Evolutionary conservation across 345 rosid genomes (phyloP), one percentile per base, ranked within the genome.

Genomic region (Eucalyptus marginata): DNA sequence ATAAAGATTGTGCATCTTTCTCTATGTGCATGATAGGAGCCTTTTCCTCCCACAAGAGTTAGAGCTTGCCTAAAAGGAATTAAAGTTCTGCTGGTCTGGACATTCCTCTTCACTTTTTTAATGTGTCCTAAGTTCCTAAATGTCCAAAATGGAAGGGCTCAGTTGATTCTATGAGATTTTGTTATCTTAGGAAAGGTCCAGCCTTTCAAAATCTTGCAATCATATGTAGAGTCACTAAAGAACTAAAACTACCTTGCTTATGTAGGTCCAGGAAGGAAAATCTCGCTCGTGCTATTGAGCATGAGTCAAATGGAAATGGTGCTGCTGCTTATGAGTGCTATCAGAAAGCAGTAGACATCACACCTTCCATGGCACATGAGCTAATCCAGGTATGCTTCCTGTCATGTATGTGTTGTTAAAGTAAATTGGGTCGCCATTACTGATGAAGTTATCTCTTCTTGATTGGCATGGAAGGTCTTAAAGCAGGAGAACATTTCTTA

Each of bases 321-420:
- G 87, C 95, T 44, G 99, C 98, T 90, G 94, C 99, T 83, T 97
- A 95, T 90, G 99, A 95, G 87, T 98, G 96, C 92, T 98, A 94
- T 92, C 98, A 96, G 89, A 97, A 98, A 93, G 99, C 98, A 89
- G 97, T 98, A 80, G 99, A 97, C 89, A 98, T 97, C 91, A 94
- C 99, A n/a, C 99, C 99, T 90, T 93, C 94, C 84, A 96, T 95
- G 92, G 99, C 98, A 49, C 94, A 94, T 85, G 95, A 96, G 49
- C 90, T 98, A 86, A 98, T 97, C 92, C 95, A 94, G 97, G 99
- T 97, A 90, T 86, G 88, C 27, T 68, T 36, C 43, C 20, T 40
- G 80, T 68, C 22, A 68, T 68, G 80, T 59, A 15, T 58, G 36
- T 54, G 52, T n/a, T 31, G 49, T 88, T 29, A 33, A 56, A 47